A percentile compares a stretch with the other conserved stretches of the same genome.
Conservation (phyloP, 2,329 filamentous ascomycete genomes). For the Cyclaneusma minus region DNA sequence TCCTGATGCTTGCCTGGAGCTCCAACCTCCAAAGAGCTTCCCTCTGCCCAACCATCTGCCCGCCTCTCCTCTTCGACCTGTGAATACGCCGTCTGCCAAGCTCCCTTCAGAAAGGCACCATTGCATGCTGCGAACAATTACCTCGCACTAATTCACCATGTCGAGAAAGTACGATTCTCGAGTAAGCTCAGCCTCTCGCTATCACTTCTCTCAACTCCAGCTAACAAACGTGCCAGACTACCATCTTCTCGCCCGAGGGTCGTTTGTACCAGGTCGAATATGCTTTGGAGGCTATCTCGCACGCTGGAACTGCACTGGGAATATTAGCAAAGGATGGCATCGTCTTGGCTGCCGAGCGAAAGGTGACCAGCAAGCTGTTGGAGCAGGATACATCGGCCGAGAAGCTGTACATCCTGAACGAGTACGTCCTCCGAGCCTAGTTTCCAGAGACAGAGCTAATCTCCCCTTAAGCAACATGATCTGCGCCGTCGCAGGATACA, state of each 20-base stretch:
- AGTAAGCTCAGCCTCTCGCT: slow-evolving; percentile 38
- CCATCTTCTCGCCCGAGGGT: slow-evolving; percentile 98
- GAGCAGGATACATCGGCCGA: slow-evolving; percentile 99
- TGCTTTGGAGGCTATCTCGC: slow-evolving; percentile 95
- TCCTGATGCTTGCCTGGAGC: slow-evolving; percentile 12
- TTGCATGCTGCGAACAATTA: slow-evolving; percentile 8
- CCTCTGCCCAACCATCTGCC: too few relatives aligned
- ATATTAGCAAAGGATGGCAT: slow-evolving; percentile 98
- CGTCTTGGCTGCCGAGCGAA: slow-evolving; percentile 91
- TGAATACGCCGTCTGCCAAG: not conserved
- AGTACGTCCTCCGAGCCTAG: slow-evolving; percentile 40
- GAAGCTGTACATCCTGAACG: slow-evolving; percentile 98
- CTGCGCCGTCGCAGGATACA: slow-evolving; percentile 97
- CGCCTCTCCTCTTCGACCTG: too few relatives aligned
- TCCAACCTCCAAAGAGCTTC: slow-evolving; percentile 3
- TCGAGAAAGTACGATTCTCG: slow-evolving; percentile 95
- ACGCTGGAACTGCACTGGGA: slow-evolving; percentile 90
- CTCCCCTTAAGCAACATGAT: slow-evolving; percentile 77
- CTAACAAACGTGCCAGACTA: slow-evolving; percentile 49
- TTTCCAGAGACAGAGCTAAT: slow-evolving; percentile 1
- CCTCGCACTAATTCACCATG: slow-evolving; percentile 53
- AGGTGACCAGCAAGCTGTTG: slow-evolving; percentile 96
- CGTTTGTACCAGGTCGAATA: slow-evolving; percentile 99
- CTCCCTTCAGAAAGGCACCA: slow-evolving; percentile 13
- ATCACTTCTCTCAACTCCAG: slow-evolving; percentile 7